Percentiles rank a stretch among this genome's conserved stretches.
Evolutionary conservation across 2,329 filamentous ascomycete genomes (phyloP).

Genomic region (Hypoxylon sp.): DNA sequence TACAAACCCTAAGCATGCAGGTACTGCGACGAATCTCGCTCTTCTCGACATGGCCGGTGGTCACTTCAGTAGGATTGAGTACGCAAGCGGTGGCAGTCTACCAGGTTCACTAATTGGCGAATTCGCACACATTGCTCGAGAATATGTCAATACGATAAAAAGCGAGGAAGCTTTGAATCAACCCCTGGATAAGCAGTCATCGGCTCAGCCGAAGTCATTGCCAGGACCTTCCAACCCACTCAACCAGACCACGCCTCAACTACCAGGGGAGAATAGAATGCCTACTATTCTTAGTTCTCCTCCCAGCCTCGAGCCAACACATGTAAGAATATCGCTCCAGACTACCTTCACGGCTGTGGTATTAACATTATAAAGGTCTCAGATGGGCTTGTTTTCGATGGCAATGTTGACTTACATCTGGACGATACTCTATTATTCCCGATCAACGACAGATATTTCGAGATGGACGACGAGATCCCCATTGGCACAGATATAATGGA

Average conservation of each 20-base stretch:
- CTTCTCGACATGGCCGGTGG: conserved; percentile 60
- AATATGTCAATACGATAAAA: conserved; percentile 56
- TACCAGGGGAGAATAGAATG: conserved; percentile 7
- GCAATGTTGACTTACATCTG: conserved; percentile 10
- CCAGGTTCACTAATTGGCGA: conserved; percentile 58
- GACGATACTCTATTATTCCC: conserved; percentile 40
- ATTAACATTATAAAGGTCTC: conserved; percentile 16
- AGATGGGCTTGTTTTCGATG: conserved; percentile 18
- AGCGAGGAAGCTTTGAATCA: conserved; percentile 17
- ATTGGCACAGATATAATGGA: conserved; percentile 50
- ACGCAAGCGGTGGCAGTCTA: conserved; percentile 56
- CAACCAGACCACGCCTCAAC: not conserved
- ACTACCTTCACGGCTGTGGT: not conserved
- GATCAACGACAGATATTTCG: conserved; percentile 30
- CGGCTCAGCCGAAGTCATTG: conserved; percentile 3
- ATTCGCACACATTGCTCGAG: conserved; percentile 60
- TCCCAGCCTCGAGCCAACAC: conserved; percentile 9
- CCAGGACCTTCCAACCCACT: conserved; percentile 19
- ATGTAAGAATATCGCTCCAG: conserved; percentile 4
- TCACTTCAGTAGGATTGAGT: conserved; percentile 62
- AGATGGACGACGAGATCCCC: conserved; percentile 26
- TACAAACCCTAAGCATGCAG: conserved; percentile 39
- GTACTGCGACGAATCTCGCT: conserved; percentile 54
- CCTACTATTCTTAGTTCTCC: conserved; percentile 2
- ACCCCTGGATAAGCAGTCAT: conserved; percentile 11